Conservation (phyloP, 140 eudicot species). For the Flaveria floridana region DNA sequence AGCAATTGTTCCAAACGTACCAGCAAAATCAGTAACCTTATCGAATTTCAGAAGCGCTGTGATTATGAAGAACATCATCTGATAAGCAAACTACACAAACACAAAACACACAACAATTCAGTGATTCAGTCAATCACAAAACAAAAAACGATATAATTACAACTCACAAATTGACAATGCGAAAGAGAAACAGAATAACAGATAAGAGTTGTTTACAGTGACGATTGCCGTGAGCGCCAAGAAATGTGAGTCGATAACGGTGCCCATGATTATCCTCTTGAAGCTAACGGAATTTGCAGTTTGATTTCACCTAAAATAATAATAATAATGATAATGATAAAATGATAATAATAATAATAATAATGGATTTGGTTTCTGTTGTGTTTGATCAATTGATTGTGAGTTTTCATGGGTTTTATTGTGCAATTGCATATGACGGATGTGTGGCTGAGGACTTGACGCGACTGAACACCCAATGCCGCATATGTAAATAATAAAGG, state of each 20-base stretch:
- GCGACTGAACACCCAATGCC: conserved; percentile 19
- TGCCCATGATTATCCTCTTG: conserved; percentile 50
- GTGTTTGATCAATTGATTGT: too few species aligned
- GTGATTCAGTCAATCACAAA: not conserved
- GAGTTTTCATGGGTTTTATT: not conserved
- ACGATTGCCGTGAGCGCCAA: conserved; percentile 87
- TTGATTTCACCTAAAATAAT: not conserved
- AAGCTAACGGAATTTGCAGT: not conserved
- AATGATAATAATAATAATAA: too few species aligned
- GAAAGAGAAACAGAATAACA: not conserved
- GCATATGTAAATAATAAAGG: not conserved
- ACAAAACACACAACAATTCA: not conserved
- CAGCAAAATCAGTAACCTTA: conserved; percentile 95
- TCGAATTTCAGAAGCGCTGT: conserved; percentile 87
- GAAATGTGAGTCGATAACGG: conserved; percentile 82
- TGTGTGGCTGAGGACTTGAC: conserved; percentile 35
- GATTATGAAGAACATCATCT: conserved; percentile 70
- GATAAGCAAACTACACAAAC: conserved; percentile 67
- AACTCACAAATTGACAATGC: not conserved
- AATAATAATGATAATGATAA: not conserved
- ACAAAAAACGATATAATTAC: not conserved
- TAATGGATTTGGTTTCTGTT: too few species aligned
- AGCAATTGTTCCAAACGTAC: conserved; percentile 29
- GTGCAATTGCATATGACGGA: not conserved
- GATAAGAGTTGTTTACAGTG: conserved; percentile 43